Evolutionary conservation across 805 yeast species (phyloP).

Genomic region (Pichia eremophila): DNA sequence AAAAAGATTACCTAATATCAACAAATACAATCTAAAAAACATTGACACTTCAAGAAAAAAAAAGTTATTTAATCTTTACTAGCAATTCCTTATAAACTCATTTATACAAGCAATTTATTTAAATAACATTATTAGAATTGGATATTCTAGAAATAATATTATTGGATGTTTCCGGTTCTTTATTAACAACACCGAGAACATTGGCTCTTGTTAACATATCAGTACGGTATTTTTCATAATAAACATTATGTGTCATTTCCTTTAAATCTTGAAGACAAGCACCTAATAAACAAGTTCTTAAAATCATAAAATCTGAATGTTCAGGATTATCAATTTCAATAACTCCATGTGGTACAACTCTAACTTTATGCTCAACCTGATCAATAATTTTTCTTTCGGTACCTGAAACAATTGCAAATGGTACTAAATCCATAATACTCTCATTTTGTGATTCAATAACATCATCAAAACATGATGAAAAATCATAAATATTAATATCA

Average conservation of each 20-base stretch:
- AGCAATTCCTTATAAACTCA: not conserved
- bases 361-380: constrained; percentile 65
- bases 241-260: constrained; percentile 63
- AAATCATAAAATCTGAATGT: constrained; percentile 69
- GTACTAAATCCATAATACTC: constrained; percentile 34
- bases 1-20: too few species aligned
- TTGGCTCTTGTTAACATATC: constrained; percentile 23
- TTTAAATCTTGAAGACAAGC: constrained; percentile 75
- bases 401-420: constrained; percentile 90
- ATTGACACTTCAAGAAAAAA: too few species aligned
- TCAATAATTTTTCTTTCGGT: constrained; percentile 59
- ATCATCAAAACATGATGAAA: constrained; percentile 24
- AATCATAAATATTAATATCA: constrained; percentile 22
- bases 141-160: not conserved
- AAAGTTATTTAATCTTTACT: not conserved
- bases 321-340: constrained; percentile 75
- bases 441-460: constrained; percentile 17
- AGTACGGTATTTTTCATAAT: constrained; percentile 69
- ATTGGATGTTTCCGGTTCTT: not conserved
- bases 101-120: not conserved
- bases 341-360: constrained; percentile 80
- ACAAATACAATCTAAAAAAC: too few species aligned
- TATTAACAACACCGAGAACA: constrained; percentile 1
- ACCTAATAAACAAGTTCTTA: constrained; percentile 68
- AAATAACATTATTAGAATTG: not conserved